Evolutionary conservation across 2,329 filamentous ascomycete genomes (phyloP), one percentile per base, ranked within the genome.

Genomic region (Trichoderma lentiforme): DNA sequence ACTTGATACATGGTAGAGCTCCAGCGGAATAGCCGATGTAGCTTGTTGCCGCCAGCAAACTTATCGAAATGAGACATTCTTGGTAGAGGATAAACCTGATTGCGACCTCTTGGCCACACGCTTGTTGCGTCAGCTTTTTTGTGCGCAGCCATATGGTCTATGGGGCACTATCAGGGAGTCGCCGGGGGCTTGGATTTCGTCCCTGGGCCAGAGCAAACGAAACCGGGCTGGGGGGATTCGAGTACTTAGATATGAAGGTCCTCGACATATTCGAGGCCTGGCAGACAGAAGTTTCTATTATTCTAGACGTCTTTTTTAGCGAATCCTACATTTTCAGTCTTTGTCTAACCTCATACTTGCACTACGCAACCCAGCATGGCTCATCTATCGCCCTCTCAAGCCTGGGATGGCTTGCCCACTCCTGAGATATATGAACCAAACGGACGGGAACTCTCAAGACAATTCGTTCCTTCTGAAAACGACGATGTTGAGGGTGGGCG

Each of bases 331-430:
- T n/a, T 18, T 15, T 34, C 12, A 7, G 9, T 3, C 15, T 26
- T 47, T 47, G 36, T 30, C 36, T 30, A 36, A 47, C 60, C 6
- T 60, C 14, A n/a, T 30, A 18, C 6, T 24, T 57, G 30, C 28
- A 56, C 63, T 9, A 36, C 21, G 21, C 26, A 30, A 2, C 24
- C 11, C 9, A 5, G n/a, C 34, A 62, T 51, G 57, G 39, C 67
- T 39, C 39, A 53, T 5, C n/a, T 9, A 14, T n/a, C 28, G 53
- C 57, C 26, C 11, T 61, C 30, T 9, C 47, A 24, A 4, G 36
- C 14, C 21, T 74, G 73, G 73, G n/a, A 51, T 6, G 62, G 62
- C 9, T 70, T 72, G 12, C 69, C 57, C 18, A 61, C 74, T 4
- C 66, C 71, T 2, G 62, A 71, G 2, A 30, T 71, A 66, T 26